These are phyloP conservation scores for Diaporthe sp. DNA, from an alignment of 2,329 filamentous ascomycete species.

Conservation along the genomic window DNA sequence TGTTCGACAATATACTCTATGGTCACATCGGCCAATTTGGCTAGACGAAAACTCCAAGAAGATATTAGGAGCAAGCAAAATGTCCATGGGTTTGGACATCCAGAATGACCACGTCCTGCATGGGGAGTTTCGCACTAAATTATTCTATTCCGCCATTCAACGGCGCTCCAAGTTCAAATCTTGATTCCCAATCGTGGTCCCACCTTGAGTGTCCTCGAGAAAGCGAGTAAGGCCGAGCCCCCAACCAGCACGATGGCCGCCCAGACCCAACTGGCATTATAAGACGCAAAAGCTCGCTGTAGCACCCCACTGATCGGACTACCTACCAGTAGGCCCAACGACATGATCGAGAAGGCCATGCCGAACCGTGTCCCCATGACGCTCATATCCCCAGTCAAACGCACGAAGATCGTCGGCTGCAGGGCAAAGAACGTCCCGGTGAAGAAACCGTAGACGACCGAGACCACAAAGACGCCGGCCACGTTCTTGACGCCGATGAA, in stretches of 20 bases:
- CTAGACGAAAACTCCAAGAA: too few relatives aligned
- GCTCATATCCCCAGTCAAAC: neutral
- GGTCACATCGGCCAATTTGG: too few relatives aligned
- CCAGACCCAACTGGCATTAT: constrained; percentile 19
- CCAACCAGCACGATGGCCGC: neutral
- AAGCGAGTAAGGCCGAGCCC: neutral
- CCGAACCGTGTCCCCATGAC: constrained; percentile 26
- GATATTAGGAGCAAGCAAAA: too few relatives aligned
- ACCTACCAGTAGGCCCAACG: constrained; percentile 14
- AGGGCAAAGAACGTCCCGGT: constrained; percentile 22
- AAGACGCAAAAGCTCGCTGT: constrained; percentile 8
- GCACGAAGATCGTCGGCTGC: constrained; percentile 22
- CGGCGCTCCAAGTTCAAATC: neutral
- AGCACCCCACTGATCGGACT: constrained; percentile 17
- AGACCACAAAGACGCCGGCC: constrained; percentile 10
- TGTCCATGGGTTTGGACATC: too few relatives aligned
- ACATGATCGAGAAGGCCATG: constrained; percentile 29
- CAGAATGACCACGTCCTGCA: too few relatives aligned
- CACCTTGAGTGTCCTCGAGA: neutral
- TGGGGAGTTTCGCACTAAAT: too few relatives aligned
- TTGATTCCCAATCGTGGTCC: neutral
- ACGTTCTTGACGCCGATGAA: neutral
- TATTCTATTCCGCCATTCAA: too few relatives aligned
- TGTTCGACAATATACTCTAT: too few relatives aligned
- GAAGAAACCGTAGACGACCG: constrained; percentile 18